Evolutionary conservation across 768 basidiomycete genomes (phyloP), one percentile per base, ranked within the genome.

Genomic region (Leccinellum albellum): DNA sequence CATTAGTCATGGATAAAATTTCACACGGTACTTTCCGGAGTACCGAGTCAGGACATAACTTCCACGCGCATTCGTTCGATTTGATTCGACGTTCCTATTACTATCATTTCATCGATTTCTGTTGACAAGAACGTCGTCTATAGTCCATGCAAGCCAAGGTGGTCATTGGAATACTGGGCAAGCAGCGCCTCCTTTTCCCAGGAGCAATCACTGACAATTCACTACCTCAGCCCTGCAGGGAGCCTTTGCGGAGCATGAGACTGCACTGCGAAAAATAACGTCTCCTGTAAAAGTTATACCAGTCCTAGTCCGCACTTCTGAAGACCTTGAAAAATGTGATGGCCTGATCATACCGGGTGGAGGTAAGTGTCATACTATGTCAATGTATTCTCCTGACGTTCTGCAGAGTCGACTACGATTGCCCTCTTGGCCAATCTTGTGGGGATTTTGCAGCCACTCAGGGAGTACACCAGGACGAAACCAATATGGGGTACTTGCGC

Each of bases 401-500:
- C 42, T 8, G 2, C 62, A 89, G 96, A 98, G 75, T 94, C 91
- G 5, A 98, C 96, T 6, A 92, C 94, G 3, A 98, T 98, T 58
- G 90, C 86, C 1, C 79, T 91, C 50, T 78, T 88, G 20, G 91
- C 85, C 28, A 80, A 80, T 53, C 79, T 86, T 28, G 81, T 87
- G 0, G 91, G 91, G 0, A 80, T 98, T 40, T 69, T 94, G 15
- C 84, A 88, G n/a, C 92, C 91, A 7, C 77, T 98, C 5, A 79
- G 82, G 35, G 78, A 82, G 35, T 95, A 94, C 61, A 77, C 86
- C n/a, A 76, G 76, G 61, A 70, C 66, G 1, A 92, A 88, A 67
- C 86, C 92, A 0, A 83, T 94, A 3, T 98, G 94, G 94, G 95
- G 95, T 3, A 97, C 94, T 0, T 98, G 95, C 72, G 95, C 95